A percentile compares a stretch with the other conserved stretches of the same genome.
Evolutionary conservation across 148 eudicot genomes (phyloP).

Genomic region (Amaranthus cruentus): DNA sequence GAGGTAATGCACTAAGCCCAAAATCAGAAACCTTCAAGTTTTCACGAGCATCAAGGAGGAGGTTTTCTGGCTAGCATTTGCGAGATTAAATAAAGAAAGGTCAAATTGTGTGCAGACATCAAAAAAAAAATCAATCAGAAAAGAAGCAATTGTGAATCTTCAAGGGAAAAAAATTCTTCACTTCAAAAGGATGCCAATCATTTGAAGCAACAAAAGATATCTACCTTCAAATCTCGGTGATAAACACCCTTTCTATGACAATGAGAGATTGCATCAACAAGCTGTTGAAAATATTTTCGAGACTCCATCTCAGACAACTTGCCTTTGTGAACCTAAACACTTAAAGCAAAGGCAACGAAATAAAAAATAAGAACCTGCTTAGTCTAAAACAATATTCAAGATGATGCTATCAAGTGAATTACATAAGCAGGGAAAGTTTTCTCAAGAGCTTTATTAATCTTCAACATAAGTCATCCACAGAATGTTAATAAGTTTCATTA

Average conservation of each 20-base stretch:
- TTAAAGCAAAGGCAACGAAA: constrained; percentile 16
- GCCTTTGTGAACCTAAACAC: constrained; percentile 65
- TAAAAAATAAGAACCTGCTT: neutral
- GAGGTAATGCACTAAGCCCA: constrained; percentile 88
- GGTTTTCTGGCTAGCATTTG: constrained; percentile 78
- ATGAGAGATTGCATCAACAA: constrained; percentile 85
- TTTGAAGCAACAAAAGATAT: neutral
- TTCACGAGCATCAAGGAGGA: constrained; percentile 72
- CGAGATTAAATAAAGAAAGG: neutral
- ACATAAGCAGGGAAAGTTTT: neutral
- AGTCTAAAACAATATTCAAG: neutral
- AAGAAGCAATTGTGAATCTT: neutral
- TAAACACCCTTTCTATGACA: constrained; percentile 95
- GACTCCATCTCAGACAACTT: constrained; percentile 76
- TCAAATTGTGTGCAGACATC: neutral
- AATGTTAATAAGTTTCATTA: neutral
- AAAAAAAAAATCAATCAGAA: neutral
- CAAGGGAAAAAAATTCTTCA: constrained; percentile 1
- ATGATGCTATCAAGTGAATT: constrained; percentile 5
- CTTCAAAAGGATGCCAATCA: neutral
- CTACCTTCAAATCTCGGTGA: constrained; percentile 95
- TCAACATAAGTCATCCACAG: neutral
- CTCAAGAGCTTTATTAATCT: neutral
- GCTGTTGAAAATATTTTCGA: constrained; percentile 89
- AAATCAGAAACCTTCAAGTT: constrained; percentile 96